Evolutionary conservation across 1,139 yeast genomes (phyloP).

Genomic region (Geotrichum europaeum): DNA sequence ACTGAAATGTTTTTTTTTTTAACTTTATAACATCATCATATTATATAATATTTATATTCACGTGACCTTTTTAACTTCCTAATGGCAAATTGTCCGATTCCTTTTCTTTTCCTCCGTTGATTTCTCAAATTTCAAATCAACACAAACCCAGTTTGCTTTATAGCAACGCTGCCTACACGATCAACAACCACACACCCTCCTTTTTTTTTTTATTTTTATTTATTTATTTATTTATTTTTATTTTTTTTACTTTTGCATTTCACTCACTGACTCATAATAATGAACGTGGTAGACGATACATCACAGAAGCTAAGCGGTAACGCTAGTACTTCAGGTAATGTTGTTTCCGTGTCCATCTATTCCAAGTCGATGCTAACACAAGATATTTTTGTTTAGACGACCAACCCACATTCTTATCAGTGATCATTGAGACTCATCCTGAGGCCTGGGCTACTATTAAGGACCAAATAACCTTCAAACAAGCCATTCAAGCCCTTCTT

Average conservation of each 20-base stretch:
- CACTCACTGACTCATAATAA: slow-evolving; percentile 12
- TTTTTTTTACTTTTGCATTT: background rate
- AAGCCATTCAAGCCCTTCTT: slow-evolving; percentile 53
- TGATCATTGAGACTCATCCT: slow-evolving; percentile 76
- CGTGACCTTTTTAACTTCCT: background rate
- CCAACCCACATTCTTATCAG: slow-evolving; percentile 73
- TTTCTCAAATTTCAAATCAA: background rate
- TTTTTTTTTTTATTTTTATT: too few relatives aligned
- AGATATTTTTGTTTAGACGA: slow-evolving; percentile 41
- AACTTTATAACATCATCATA: too few relatives aligned
- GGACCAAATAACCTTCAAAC: slow-evolving; percentile 44
- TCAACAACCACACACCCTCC: too few relatives aligned
- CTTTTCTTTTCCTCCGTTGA: background rate
- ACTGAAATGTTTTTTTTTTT: too few relatives aligned
- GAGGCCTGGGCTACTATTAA: slow-evolving; percentile 60
- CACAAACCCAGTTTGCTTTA: background rate
- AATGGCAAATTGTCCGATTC: background rate
- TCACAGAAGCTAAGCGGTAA: slow-evolving; percentile 29
- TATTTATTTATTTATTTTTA: background rate
- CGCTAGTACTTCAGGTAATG: slow-evolving; percentile 18
- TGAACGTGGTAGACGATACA: slow-evolving; percentile 40
- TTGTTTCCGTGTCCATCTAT: background rate
- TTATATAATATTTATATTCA: background rate
- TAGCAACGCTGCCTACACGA: too few relatives aligned
- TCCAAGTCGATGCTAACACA: slow-evolving; percentile 7